A percentile compares a stretch with the other conserved stretches of the same genome.
Evolutionary conservation across 306 rosid genomes (phyloP).

Genomic region (Vigna radiata): DNA sequence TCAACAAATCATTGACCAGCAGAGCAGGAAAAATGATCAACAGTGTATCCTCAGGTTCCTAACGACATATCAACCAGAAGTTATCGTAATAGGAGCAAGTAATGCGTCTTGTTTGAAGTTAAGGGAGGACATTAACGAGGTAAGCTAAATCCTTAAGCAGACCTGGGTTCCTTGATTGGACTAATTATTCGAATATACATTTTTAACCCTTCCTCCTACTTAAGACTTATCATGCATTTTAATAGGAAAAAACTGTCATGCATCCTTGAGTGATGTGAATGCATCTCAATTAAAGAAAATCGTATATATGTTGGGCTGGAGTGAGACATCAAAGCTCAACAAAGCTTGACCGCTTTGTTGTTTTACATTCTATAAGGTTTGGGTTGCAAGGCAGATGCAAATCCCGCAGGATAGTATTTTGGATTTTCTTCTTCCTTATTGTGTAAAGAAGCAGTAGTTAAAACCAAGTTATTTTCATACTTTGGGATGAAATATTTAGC

Average conservation of each 20-base stretch:
- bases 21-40: constrained; percentile 53
- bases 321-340: constrained; percentile 6
- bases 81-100: constrained; percentile 57
- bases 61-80: constrained; percentile 45
- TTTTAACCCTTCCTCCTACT: neutral
- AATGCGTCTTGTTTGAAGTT: constrained; percentile 50
- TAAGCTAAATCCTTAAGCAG: constrained; percentile 31
- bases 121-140: constrained; percentile 60
- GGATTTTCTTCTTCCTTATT: neutral
- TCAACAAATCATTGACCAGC: constrained; percentile 51
- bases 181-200: neutral
- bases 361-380: constrained; percentile 7
- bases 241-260: neutral
- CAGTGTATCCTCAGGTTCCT: constrained; percentile 51
- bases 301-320: neutral
- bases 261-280: constrained; percentile 7
- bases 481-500: constrained; percentile 26
- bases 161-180: neutral
- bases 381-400: neutral
- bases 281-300: constrained; percentile 24
- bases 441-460: neutral
- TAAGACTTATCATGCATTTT: neutral
- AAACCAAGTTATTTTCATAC: neutral
- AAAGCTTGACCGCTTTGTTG: neutral
- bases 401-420: constrained; percentile 1